Percentiles rank a stretch among this genome's conserved stretches.
Evolutionary conservation across 306 rosid genomes (phyloP).

Genomic region (Acacia crassicarpa): DNA sequence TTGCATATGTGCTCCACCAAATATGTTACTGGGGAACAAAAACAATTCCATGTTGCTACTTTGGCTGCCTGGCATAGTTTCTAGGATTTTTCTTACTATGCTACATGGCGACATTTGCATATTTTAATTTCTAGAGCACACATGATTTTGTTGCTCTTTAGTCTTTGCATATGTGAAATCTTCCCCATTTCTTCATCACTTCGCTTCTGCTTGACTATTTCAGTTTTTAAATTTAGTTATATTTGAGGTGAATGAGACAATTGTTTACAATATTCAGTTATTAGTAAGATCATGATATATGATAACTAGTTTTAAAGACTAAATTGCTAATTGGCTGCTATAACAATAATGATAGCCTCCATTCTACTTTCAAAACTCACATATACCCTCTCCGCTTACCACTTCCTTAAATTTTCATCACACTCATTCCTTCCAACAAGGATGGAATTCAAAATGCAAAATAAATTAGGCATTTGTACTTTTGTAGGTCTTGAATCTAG

Average conservation of each 20-base stretch:
- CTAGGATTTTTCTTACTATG: constrained; percentile 6
- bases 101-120: background rate
- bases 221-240: background rate
- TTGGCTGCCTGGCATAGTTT: constrained; percentile 7
- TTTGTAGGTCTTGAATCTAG: constrained; percentile 6
- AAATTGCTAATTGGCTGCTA: background rate
- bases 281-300: constrained; percentile 17
- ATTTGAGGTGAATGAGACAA: background rate
- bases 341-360: background rate
- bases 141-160: background rate
- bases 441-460: constrained; percentile 27
- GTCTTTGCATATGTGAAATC: constrained; percentile 1
- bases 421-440: constrained; percentile 7
- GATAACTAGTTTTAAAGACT: no score
- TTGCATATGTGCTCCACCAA: background rate
- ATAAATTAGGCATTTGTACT: background rate
- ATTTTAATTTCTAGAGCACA: constrained; percentile 17
- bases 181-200: background rate
- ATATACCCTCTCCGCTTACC: background rate
- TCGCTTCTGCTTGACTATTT: no score
- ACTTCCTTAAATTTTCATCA: background rate
- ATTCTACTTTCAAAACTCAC: no score
- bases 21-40: constrained; percentile 6
- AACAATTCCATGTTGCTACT: background rate
- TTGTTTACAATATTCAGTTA: constrained; percentile 5